Base-by-base conservation (phyloP, 2,329 filamentous ascomycete species). In the Pseudocercospora crystallina region DNA sequence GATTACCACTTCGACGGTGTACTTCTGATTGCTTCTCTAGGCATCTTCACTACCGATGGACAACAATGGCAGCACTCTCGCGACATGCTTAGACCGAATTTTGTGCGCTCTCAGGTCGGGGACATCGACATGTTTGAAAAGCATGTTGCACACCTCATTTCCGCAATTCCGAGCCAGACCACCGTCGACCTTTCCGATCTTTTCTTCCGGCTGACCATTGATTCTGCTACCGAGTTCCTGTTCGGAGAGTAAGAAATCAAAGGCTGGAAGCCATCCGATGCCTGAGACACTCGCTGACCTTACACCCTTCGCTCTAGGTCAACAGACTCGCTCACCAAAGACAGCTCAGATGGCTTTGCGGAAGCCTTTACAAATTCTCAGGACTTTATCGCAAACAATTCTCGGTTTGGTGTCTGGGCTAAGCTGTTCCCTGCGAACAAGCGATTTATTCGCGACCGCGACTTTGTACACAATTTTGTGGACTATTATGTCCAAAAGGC, bases 141-240 rank as follows among this genome's bases (percentile, higher is more conserved):
- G 2, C 83, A 87, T 68, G 73, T 85, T 12, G 67, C 74, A 30
- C 72, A 78, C 20, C 70, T 89, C 49, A 72, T 87, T 20, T 71
- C 74, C n/a, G 75, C 77, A 15, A 75, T 89, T 8, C 82, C 83
- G 0, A 65, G 65, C 0, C 71, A 80, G 50, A 76, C 83, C 15
- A 54, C 54, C 4, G 75, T 87, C 8, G 80, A 87, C 58, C 70
- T 87, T 26, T 80, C 82, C 59, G 76, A 79, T 9, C 68, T 85
- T 8, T 84, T 87, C 62, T 86, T 86, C 61, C 76, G 78, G 46
- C 75, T 86, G 62, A 86, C 84, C 0, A 74, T 88, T 13, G 84
- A 88, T 54, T 80, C 82, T 0, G 82, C 84, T 0, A 87, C 84
- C 0, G 82, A 85, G 39, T 86, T 88, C 57, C 69, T 89, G 4